Evolutionary conservation across 2,329 filamentous ascomycete genomes (phyloP), one percentile per base, ranked within the genome.

Genomic region (Diplodia sapinea): DNA sequence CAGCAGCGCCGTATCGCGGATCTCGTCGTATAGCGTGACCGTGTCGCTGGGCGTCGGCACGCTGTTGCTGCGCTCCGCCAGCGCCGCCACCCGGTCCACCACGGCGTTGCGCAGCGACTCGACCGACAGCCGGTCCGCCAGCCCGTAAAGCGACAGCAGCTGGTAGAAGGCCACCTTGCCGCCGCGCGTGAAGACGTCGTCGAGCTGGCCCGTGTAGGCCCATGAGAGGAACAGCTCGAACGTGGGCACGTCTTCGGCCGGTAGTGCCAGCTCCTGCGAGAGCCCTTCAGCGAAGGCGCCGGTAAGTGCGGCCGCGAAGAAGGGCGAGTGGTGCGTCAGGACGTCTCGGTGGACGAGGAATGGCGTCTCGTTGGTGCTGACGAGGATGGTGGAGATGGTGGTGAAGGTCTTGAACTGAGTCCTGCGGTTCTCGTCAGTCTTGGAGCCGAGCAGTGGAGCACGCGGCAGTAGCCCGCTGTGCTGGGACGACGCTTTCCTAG

Each of bases 191-290:
- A 81, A 79, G 33, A 79, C 68, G 1, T 62, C 43, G 70, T 65
- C 70, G 70, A 80, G 78, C 33, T 72, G 71, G 38, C 78, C 78
- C 7, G 80, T 82, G 76, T 85, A 85, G 6, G 85, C 77, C 83
- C 83, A 85, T 68, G 80, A 76, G n/a, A 83, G 75, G 71, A 83
- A 82, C 76, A 83, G 82, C 68, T 83, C 81, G 73, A 85, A 85
- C 67, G 78, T 78, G 36, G 80, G 77, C 23, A 81, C 77, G 68
- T 76, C 75, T 62, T 84, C 76, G 67, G 82, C 81, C 40, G 81
- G 79, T 15, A 85, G 77, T 7, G 72, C 74, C 68, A 85, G 78
- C 11, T 73, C 74, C 64, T 82, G 79, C 26, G 78, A 74, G 26
- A 75, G 70, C 29, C 80, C 79, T 76, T 85, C 83, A 54, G 79